Conservation (phyloP, 768 basidiomycete genomes). For the Leccinellum rugosiceps region DNA sequence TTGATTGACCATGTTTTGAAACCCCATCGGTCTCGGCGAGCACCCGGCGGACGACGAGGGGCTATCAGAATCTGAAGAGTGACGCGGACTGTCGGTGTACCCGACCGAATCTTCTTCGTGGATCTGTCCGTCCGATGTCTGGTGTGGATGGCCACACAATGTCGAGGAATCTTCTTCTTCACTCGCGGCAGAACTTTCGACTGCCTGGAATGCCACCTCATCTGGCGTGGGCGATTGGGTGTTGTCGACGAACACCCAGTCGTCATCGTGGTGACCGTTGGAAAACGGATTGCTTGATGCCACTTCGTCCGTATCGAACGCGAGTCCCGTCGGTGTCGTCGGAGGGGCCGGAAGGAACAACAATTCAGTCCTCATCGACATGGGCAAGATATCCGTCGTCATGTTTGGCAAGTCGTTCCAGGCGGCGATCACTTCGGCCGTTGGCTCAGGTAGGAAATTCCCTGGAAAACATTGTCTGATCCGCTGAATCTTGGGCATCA, state of each 20-base stretch:
- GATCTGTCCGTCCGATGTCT: not conserved
- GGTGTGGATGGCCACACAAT: not conserved
- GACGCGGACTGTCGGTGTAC: not conserved
- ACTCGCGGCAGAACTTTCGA: not conserved
- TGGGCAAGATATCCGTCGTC: conserved; percentile 9
- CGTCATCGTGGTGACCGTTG: not conserved
- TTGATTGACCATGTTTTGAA: conserved; percentile 13
- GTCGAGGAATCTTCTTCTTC: not conserved
- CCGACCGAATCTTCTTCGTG: not conserved
- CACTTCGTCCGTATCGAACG: conserved; percentile 3
- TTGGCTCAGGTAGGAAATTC: conserved; percentile 16
- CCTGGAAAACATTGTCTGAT: conserved; percentile 19
- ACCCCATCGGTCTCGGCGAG: conserved; percentile 6
- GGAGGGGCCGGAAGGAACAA: conserved; percentile 15
- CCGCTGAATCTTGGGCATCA: conserved; percentile 11
- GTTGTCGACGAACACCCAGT: conserved; percentile 1
- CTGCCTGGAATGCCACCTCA: not conserved
- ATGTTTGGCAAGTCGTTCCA: conserved; percentile 29
- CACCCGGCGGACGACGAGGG: conserved; percentile 1
- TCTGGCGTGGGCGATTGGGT: not conserved
- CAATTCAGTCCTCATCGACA: conserved; percentile 1
- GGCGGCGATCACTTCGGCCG: conserved; percentile 11
- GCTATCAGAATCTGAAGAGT: conserved; percentile 14
- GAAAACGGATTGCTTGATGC: not conserved
- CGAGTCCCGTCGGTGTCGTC: conserved; percentile 13